Evolutionary conservation across 2,329 filamentous ascomycete genomes (phyloP).

Genomic region (Claviceps spartinae): DNA sequence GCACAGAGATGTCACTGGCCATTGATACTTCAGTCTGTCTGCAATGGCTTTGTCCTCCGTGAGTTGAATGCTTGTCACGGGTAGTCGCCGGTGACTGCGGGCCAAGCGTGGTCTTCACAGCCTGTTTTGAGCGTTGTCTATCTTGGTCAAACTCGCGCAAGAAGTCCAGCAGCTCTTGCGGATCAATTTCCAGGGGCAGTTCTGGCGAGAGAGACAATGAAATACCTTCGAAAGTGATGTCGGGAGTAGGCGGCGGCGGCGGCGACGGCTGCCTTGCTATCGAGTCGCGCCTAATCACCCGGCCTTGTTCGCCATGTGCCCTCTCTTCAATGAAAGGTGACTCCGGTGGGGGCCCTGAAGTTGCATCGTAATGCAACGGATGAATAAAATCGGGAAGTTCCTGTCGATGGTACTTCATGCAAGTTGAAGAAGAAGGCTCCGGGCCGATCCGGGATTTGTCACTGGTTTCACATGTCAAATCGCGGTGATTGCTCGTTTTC

Average conservation of each 20-base stretch:
- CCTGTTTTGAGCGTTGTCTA: background rate
- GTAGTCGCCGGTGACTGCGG: background rate
- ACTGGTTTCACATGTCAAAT: background rate
- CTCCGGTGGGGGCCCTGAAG: background rate
- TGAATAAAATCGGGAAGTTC: background rate
- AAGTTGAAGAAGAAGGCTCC: background rate
- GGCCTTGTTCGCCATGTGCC: background rate
- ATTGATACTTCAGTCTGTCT: background rate
- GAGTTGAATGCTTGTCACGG: background rate
- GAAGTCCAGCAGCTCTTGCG: conserved; percentile 6
- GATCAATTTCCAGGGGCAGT: background rate
- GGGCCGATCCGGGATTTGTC: background rate
- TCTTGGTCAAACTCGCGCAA: conserved; percentile 2
- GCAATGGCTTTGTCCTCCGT: background rate
- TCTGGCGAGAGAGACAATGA: background rate
- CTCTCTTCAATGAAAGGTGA: background rate
- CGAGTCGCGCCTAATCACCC: conserved; percentile 2
- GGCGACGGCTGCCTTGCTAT: background rate
- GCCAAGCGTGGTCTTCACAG: background rate
- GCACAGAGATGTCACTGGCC: conserved; percentile 1
- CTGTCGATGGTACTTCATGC: background rate
- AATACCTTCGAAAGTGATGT: background rate
- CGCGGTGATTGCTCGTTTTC: background rate
- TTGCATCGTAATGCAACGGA: background rate
- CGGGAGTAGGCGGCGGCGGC: background rate